phyloP scores from a whole-genome alignment of 352 stramenopile genomes.

The Phytophthora palmivora region DNA sequence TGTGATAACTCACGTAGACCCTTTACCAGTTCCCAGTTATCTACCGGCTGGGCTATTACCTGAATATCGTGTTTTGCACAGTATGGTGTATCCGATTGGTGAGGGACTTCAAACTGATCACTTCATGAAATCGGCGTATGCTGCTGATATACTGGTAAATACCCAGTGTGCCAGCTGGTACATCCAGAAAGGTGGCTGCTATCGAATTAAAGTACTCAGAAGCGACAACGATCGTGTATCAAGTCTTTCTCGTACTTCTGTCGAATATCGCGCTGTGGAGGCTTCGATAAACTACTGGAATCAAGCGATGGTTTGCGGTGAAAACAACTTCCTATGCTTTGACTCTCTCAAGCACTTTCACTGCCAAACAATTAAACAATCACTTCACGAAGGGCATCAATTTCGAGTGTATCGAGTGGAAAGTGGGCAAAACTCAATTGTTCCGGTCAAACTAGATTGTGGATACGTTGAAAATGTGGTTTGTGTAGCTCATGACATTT shows the following conservation, averaged over 20 bases:
- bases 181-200: conserved; percentile 42
- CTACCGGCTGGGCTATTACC: conserved; percentile 11
- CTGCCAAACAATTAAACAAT: background rate
- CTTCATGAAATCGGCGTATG: conserved; percentile 23
- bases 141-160: conserved; percentile 43
- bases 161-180: conserved; percentile 37
- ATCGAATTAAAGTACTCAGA: conserved; percentile 37
- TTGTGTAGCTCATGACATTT: conserved; percentile 29
- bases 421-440: conserved; percentile 10
- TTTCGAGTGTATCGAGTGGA: conserved; percentile 35
- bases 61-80: conserved; percentile 50
- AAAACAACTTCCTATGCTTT: conserved; percentile 14
- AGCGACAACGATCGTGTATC: background rate
- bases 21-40: conserved; percentile 24
- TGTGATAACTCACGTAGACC: conserved; percentile 44
- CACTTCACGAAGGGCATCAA: background rate
- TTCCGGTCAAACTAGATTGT: conserved; percentile 22
- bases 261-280: conserved; percentile 23
- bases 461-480: background rate
- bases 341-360: conserved; percentile 8
- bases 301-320: background rate
- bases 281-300: conserved; percentile 22
- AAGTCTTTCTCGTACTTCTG: conserved; percentile 2
- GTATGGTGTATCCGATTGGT: conserved; percentile 35
- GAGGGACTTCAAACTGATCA: conserved; percentile 6